phyloP scores from a whole-genome alignment of 1,139 yeast genomes.

The Hansenula lynferdii region DNA sequence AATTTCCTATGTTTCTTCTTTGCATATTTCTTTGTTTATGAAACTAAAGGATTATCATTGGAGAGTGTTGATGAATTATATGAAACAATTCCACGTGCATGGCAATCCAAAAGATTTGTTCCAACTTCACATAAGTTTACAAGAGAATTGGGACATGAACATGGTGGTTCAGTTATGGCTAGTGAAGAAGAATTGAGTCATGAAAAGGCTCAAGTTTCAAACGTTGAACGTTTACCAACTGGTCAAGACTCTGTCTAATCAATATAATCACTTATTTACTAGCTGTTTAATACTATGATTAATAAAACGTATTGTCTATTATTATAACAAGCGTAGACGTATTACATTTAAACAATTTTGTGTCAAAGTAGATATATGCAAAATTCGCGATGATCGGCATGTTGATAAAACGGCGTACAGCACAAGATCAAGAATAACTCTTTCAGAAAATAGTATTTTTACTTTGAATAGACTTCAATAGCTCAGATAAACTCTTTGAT shows the following conservation, averaged over 20 bases:
- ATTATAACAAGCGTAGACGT: too few relatives aligned
- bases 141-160: conserved; percentile 4
- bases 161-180: conserved; percentile 4
- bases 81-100: conserved; percentile 36
- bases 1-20: conserved; percentile 37
- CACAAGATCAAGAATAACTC: too few relatives aligned
- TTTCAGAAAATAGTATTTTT: too few relatives aligned
- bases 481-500: too few relatives aligned
- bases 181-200: conserved; percentile 3
- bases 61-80: conserved; percentile 64
- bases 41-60: conserved; percentile 61
- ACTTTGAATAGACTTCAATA: too few relatives aligned
- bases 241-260: not conserved
- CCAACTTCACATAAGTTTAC: conserved; percentile 31
- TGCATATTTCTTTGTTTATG: conserved; percentile 54
- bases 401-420: too few relatives aligned
- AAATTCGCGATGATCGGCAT: too few relatives aligned
- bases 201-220: not conserved
- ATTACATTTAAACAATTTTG: too few relatives aligned
- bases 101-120: conserved; percentile 40
- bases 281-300: too few relatives aligned
- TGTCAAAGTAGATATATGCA: too few relatives aligned
- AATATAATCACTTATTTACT: too few relatives aligned
- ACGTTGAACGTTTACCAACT: conserved; percentile 2
- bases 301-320: too few relatives aligned